Base-by-base conservation (phyloP, 371 early-diverging fungal species). In the Catenaria anguillulae region DNA sequence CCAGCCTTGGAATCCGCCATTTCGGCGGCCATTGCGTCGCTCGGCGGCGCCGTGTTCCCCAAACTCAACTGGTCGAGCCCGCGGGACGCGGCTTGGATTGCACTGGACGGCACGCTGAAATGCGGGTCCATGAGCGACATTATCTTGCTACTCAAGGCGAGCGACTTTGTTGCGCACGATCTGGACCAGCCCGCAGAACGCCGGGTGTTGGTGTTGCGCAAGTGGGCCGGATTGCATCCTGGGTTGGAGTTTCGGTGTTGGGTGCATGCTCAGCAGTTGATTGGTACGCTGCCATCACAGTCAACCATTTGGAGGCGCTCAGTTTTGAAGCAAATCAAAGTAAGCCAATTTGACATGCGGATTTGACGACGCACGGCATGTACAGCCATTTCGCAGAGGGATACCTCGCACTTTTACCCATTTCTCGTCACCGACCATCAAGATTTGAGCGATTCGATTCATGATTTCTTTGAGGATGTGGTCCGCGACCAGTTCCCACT, bases 11-110 rank as follows among this genome's bases (percentile, higher is more conserved):
- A 81, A 33, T 64, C 66, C 1, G 72, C 75, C 31, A 88, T 96
- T 35, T 71, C 70, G 55, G 67, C 72, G n/a, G 75, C 81, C 1
- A 84, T 96, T 24, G 75, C 73, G 5, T 74, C 78, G 33, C 78
- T 87, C 33, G 92, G 86, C 36, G 92, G 90, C 4, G 80, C 77
- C 33, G 89, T 89, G 23, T 89, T 97, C 67, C 92, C 94, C 21
- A 92, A 93, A 56, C 78, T 94, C 62, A 89, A 87, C 68, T 97
- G 97, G 97, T 86, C 87, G 54, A 84, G 90, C 5, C 97, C 97
- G 2, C 83, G 85, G 60, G 97, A 96, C 69, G 95, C 97, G 2
- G 77, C 82, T 4, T 94, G 94, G 93, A 91, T 93, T 46, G 68
- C 90, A 13, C 72, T 85, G 6, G 84, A 82, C 29, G 82, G 85